A percentile compares a stretch with the other conserved stretches of the same genome.
These are phyloP conservation scores for Yarrowia osloensis DNA, from an alignment of 805 yeast species.

Conservation along the genomic window DNA sequence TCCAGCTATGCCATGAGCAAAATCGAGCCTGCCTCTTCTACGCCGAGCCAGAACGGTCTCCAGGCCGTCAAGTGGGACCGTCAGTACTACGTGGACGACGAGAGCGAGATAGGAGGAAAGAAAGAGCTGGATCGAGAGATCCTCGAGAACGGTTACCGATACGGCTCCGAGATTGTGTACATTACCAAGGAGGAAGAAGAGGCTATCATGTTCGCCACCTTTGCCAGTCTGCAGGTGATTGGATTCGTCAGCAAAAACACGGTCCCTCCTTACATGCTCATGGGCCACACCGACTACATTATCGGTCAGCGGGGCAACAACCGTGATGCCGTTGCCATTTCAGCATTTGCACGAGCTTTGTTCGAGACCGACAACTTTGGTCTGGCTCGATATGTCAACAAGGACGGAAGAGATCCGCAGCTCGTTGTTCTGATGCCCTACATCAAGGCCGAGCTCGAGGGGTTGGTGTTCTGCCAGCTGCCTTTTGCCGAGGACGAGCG, in stretches of 20 bases:
- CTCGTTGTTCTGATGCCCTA: conserved; percentile 60
- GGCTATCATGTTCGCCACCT: conserved; percentile 47
- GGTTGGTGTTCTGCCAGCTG: conserved; percentile 54
- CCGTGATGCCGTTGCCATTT: conserved; percentile 49
- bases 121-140: conserved; percentile 46
- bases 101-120: conserved; percentile 38
- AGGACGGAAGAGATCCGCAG: conserved; percentile 36
- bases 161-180: conserved; percentile 60
- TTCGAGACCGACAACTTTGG: conserved; percentile 51
- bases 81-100: conserved; percentile 36
- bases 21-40: not conserved
- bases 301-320: conserved; percentile 46
- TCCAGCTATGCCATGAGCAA: conserved; percentile 16
- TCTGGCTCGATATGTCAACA: conserved; percentile 64
- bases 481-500: conserved; percentile 76
- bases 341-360: conserved; percentile 57
- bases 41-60: not conserved
- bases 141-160: conserved; percentile 63
- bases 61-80: conserved; percentile 30
- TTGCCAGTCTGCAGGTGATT: conserved; percentile 62
- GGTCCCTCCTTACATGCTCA: conserved; percentile 56
- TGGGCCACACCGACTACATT: conserved; percentile 60
- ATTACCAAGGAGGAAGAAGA: conserved; percentile 51
- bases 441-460: conserved; percentile 38
- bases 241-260: conserved; percentile 54